phyloP scores from a whole-genome alignment of 2,329 filamentous ascomycete genomes.

The Biscogniauxia sp. region DNA sequence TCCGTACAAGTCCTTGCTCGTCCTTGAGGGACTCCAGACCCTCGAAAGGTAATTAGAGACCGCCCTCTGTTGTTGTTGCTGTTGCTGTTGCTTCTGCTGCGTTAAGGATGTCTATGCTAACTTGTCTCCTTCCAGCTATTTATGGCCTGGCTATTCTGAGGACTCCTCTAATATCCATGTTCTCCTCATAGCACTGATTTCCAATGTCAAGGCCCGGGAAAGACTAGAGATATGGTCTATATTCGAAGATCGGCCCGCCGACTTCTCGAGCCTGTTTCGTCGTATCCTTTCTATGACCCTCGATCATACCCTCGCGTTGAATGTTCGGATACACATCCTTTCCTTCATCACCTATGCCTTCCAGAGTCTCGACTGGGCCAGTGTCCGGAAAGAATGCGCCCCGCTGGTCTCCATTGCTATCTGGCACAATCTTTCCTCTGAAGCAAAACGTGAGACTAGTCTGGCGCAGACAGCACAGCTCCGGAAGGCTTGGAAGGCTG shows the following conservation, averaged over 20 bases:
- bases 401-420: slow-evolving; percentile 91
- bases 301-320: slow-evolving; percentile 62
- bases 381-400: slow-evolving; percentile 94
- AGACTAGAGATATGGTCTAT: slow-evolving; percentile 82
- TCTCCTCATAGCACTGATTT: slow-evolving; percentile 78
- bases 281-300: slow-evolving; percentile 85
- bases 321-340: slow-evolving; percentile 77
- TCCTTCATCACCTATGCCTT: slow-evolving; percentile 89
- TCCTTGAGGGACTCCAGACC: slow-evolving; percentile 86
- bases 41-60: slow-evolving; percentile 57
- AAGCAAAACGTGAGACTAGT: slow-evolving; percentile 68
- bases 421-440: slow-evolving; percentile 89
- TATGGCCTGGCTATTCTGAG: slow-evolving; percentile 91
- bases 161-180: slow-evolving; percentile 91
- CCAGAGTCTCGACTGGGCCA: slow-evolving; percentile 83
- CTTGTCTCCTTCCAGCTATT: slow-evolving; percentile 54
- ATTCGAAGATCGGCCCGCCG: slow-evolving; percentile 72
- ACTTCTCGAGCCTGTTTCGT: slow-evolving; percentile 87
- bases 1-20: slow-evolving; percentile 70
- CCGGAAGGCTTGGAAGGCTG: slow-evolving; percentile 86
- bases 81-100: background rate
- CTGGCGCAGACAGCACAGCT: slow-evolving; percentile 72
- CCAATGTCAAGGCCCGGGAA: slow-evolving; percentile 85
- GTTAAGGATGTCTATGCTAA: slow-evolving; percentile 3
- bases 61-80: too few species aligned